Base-by-base conservation (phyloP, 2,329 filamentous ascomycete genomes). In the Nemania serpens region DNA sequence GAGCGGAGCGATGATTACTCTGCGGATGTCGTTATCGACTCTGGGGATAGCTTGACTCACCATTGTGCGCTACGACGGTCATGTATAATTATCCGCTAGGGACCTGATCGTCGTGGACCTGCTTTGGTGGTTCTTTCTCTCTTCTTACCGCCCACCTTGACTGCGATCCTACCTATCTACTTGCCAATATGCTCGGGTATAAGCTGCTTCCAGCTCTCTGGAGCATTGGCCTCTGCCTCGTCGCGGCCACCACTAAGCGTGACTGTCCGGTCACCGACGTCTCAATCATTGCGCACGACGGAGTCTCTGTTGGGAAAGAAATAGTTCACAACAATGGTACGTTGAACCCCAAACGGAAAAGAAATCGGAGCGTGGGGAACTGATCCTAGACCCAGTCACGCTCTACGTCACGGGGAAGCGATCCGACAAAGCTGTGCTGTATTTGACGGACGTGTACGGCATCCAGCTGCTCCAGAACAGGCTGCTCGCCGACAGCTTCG, bases 401-500 rank as follows among this genome's bases (percentile, higher is more conserved):
- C 64, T 73, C 64, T 75, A 75, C 47, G 69, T 72, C 46, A 74
- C 72, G 7, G 70, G 71, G 25, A 60, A 69, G 12, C 48, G 65
- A 22, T 70, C 71, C 10, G 66, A 69, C 43, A 66, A 56, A 45
- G 73, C 70, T 6, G 71, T 75, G 17, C 50, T 75, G 18, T 75
- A 74, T 56, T 52, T 75, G 53, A 75, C 73, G 2, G 73, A 75
- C 25, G 66, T 75, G 13, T 75, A 67, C 49, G 73, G 73, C 10
- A 73, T 75, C 52, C 69, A 74, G 51, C 65, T 74, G 49, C 56
- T 65, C 12, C 60, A 74, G 50, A 74, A 75, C 63, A 68, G 65
- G 46, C 64, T 74, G 1, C 69, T 75, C 5, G 73, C 74, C 10
- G 74, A 75, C 50, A 74, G 72, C 51, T 75, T 75, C 58, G 73